phyloP scores from a whole-genome alignment of 2,329 filamentous ascomycete genomes.

The Colletotrichum lupini region DNA sequence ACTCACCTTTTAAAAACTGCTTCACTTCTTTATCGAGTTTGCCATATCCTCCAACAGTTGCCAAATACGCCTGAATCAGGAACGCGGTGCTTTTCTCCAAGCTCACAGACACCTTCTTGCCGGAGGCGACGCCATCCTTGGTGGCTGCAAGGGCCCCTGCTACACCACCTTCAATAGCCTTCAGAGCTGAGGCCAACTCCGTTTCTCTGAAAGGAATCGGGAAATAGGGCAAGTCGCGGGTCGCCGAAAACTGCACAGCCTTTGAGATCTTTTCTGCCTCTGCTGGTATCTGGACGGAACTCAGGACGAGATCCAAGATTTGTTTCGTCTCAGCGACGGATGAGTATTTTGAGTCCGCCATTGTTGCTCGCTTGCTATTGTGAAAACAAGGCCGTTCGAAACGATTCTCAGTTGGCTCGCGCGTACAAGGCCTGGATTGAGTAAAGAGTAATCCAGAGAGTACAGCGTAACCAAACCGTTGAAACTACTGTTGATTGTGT shows the following conservation, averaged over 20 bases:
- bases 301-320: slow-evolving; percentile 44
- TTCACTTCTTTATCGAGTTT: slow-evolving; percentile 50
- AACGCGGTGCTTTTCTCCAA: slow-evolving; percentile 55
- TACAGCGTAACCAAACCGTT: neutral
- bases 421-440: neutral
- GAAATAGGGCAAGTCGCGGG: slow-evolving; percentile 53
- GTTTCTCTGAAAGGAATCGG: slow-evolving; percentile 61
- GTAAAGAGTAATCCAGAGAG: neutral
- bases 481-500: neutral
- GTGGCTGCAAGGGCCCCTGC: slow-evolving; percentile 46
- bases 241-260: slow-evolving; percentile 46
- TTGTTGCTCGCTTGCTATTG: neutral
- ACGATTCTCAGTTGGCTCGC: neutral
- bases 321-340: slow-evolving; percentile 40
- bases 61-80: slow-evolving; percentile 52
- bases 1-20: slow-evolving; percentile 43
- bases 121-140: slow-evolving; percentile 29
- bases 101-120: slow-evolving; percentile 43
- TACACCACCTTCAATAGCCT: slow-evolving; percentile 53
- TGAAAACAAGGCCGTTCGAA: neutral
- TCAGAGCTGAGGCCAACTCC: slow-evolving; percentile 55
- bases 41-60: slow-evolving; percentile 49
- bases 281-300: slow-evolving; percentile 43
- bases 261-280: slow-evolving; percentile 39
- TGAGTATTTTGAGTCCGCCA: slow-evolving; percentile 37